Conservation (phyloP, 2,329 filamentous ascomycete genomes). For the Lanzia echinophila region DNA sequence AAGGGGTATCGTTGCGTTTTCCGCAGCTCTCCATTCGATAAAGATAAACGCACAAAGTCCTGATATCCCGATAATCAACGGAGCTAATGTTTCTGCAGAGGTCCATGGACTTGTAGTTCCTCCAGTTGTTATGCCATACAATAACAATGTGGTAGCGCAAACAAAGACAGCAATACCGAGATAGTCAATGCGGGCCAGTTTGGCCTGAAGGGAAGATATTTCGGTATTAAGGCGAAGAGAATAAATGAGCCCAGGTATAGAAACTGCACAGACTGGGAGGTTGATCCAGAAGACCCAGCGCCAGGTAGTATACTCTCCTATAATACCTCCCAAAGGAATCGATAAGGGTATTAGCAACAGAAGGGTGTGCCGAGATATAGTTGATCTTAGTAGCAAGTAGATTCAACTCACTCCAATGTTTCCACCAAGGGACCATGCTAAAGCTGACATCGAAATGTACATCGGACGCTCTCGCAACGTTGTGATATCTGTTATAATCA, state of each 20-base stretch:
- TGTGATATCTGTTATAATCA: conserved; percentile 52
- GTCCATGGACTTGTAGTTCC: conserved; percentile 57
- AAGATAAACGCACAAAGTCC: conserved; percentile 32
- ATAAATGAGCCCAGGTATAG: conserved; percentile 27
- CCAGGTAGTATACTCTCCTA: conserved; percentile 53
- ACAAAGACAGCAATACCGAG: conserved; percentile 54
- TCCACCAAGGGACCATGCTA: not conserved
- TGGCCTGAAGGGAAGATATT: not conserved
- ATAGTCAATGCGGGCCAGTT: conserved; percentile 47
- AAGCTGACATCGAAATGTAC: conserved; percentile 41
- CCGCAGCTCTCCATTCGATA: conserved; percentile 47
- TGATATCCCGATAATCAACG: conserved; percentile 45
- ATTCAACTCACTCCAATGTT: conserved; percentile 37
- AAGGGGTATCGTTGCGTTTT: conserved; percentile 70
- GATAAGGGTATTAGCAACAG: conserved; percentile 44
- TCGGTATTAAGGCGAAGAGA: conserved; percentile 40
- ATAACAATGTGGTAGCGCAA: conserved; percentile 46
- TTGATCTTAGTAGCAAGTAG: conserved; percentile 56
- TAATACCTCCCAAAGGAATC: conserved; percentile 49
- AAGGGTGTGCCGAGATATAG: conserved; percentile 55
- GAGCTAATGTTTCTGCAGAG: conserved; percentile 52
- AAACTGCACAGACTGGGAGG: not conserved
- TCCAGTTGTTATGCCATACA: conserved; percentile 56
- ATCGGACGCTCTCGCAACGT: conserved; percentile 50
- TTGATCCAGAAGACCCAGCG: conserved; percentile 48